phyloP scores from a whole-genome alignment of 1,284 basidiomycete species.

The Moesziomyces sp. region DNA sequence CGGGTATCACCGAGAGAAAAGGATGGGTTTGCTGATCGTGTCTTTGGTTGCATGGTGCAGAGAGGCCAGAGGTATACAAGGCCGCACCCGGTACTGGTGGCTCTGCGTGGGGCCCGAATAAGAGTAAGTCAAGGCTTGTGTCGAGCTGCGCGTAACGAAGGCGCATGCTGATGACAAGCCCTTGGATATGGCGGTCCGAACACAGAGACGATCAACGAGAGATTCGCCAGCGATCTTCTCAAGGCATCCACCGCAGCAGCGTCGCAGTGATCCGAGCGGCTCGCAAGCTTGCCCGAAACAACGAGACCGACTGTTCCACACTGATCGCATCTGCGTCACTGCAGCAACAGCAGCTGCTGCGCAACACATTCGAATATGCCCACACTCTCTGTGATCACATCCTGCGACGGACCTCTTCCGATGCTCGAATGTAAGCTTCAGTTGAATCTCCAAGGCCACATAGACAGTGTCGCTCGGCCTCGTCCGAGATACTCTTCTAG shows the following conservation, averaged over 20 bases:
- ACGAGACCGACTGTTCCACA: too few species aligned
- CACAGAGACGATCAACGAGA: constrained; percentile 40
- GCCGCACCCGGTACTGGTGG: constrained; percentile 32
- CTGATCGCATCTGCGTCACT: too few species aligned
- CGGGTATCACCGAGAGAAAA: not conserved
- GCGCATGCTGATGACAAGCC: not conserved
- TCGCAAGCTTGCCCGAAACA: not conserved
- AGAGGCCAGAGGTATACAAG: constrained; percentile 42
- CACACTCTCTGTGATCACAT: too few species aligned
- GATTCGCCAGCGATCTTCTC: constrained; percentile 35
- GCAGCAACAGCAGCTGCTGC: too few species aligned
- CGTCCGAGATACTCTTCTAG: too few species aligned
- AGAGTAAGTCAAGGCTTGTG: constrained; percentile 37
- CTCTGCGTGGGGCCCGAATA: constrained; percentile 47
- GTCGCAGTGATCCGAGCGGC: not conserved
- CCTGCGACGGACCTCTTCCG: too few species aligned
- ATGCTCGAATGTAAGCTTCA: too few species aligned
- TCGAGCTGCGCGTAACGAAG: too few species aligned
- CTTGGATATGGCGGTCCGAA: too few species aligned
- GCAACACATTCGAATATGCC: too few species aligned
- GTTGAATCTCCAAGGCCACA: too few species aligned
- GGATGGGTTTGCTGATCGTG: not conserved
- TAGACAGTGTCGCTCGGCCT: too few species aligned
- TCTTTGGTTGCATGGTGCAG: constrained; percentile 8
- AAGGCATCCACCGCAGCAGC: constrained; percentile 28